Percentiles rank a stretch among this genome's conserved stretches.
Evolutionary conservation across 179 eudicot genomes (phyloP).

Genomic region (Vitellaria paradoxa): DNA sequence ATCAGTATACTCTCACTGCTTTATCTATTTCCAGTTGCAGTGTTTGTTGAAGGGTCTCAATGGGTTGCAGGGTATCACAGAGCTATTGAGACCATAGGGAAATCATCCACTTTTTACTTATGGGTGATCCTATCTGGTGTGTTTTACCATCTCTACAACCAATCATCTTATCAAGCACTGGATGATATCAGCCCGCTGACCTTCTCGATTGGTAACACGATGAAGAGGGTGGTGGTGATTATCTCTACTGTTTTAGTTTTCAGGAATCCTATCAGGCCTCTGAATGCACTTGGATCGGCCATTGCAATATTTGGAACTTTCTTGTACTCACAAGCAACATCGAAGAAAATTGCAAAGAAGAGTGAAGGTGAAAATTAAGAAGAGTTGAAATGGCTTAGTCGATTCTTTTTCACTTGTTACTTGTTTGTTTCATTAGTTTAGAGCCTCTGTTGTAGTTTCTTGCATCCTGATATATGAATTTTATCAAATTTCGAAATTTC

Average conservation of each 20-base stretch:
- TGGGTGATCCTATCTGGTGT: conserved; percentile 87
- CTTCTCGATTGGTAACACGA: conserved; percentile 84
- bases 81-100: conserved; percentile 58
- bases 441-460: neutral
- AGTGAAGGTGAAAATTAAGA: conserved; percentile 48
- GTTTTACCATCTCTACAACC: conserved; percentile 82
- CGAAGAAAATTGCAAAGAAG: conserved; percentile 55
- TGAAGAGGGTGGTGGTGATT: conserved; percentile 95
- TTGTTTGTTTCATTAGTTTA: conserved; percentile 9
- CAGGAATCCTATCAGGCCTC: conserved; percentile 75
- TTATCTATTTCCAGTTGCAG: conserved; percentile 73
- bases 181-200: conserved; percentile 87
- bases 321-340: conserved; percentile 75
- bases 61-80: conserved; percentile 71
- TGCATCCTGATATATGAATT: neutral
- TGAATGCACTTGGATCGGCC: conserved; percentile 79
- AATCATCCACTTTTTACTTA: conserved; percentile 52
- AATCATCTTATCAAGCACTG: conserved; percentile 79
- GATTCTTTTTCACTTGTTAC: neutral
- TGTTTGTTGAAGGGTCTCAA: conserved; percentile 74
- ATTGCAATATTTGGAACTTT: conserved; percentile 80
- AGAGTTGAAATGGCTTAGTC: conserved; percentile 14
- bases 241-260: conserved; percentile 76
- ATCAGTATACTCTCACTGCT: conserved; percentile 67
- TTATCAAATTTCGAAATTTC: neutral